Evolutionary conservation across 495 filamentous ascomycete species (phyloP).

Genomic region (Hypoxylon cercidicola): DNA sequence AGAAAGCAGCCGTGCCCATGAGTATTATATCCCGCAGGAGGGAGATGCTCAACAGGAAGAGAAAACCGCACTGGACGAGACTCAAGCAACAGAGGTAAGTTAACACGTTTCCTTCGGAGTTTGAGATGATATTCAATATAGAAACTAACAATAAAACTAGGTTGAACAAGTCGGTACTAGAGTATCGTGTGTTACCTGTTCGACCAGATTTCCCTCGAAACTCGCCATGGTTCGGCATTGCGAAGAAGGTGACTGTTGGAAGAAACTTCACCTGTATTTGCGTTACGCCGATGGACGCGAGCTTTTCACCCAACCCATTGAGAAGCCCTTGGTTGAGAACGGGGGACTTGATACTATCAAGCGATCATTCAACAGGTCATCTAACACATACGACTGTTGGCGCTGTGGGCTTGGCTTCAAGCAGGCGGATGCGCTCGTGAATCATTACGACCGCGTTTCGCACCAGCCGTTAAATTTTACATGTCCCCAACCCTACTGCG

Average conservation of each 20-base stretch:
- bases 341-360: background rate
- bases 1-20: too few species aligned
- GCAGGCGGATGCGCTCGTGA: background rate
- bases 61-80: background rate
- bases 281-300: background rate
- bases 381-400: background rate
- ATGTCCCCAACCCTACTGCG: slow-evolving; percentile 3
- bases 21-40: background rate
- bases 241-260: slow-evolving; percentile 5
- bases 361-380: too few species aligned
- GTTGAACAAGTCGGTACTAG: background rate
- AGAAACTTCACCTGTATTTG: background rate
- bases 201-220: background rate
- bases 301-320: background rate
- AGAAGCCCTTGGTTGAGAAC: background rate
- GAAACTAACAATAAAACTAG: slow-evolving; percentile 6
- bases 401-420: background rate
- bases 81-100: slow-evolving; percentile 4
- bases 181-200: background rate
- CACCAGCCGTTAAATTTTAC: background rate
- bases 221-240: slow-evolving; percentile 10
- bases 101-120: background rate
- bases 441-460: background rate
- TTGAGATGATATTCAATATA: background rate
- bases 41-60: background rate